phyloP scores from a whole-genome alignment of 2,329 filamentous ascomycete genomes.

The Chrysoporthe cubensis region DNA sequence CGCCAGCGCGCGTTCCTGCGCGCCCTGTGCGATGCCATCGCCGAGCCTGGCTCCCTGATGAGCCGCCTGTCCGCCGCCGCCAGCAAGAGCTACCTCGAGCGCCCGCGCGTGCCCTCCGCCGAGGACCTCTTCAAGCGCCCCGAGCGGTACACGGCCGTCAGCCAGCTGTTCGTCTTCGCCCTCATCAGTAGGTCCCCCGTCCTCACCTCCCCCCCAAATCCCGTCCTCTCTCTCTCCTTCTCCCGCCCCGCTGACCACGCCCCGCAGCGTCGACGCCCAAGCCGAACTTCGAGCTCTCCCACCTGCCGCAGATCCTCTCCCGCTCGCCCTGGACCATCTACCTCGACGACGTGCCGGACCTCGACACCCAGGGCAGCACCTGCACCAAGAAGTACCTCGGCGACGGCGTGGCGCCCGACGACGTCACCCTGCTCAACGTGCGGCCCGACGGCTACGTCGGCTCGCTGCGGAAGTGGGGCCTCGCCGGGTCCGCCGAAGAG shows the following conservation, averaged over 20 bases:
- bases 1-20: conserved; percentile 25
- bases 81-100: conserved; percentile 62
- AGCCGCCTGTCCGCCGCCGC: conserved; percentile 63
- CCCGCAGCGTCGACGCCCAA: conserved; percentile 61
- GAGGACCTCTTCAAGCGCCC: conserved; percentile 70
- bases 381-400: conserved; percentile 74
- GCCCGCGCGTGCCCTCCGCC: conserved; percentile 59
- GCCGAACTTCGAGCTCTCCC: conserved; percentile 64
- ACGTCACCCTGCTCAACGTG: conserved; percentile 69
- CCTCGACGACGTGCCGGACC: conserved; percentile 65
- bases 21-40: conserved; percentile 53
- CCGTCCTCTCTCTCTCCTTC: not conserved
- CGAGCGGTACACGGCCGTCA: conserved; percentile 69
- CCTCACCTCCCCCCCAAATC: conserved; percentile 25
- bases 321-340: conserved; percentile 74
- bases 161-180: conserved; percentile 70
- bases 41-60: conserved; percentile 57
- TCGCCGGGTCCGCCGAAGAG: conserved; percentile 47
- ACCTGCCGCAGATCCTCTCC: conserved; percentile 65
- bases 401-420: conserved; percentile 46
- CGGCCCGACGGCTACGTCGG: conserved; percentile 77
- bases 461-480: conserved; percentile 57
- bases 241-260: not conserved
- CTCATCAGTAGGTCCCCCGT: conserved; percentile 61
- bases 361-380: conserved; percentile 53